A percentile compares a stretch with the other conserved stretches of the same genome.
Evolutionary conservation across 208 protist genomes (phyloP).

Genomic region (Strigomonas galati): DNA sequence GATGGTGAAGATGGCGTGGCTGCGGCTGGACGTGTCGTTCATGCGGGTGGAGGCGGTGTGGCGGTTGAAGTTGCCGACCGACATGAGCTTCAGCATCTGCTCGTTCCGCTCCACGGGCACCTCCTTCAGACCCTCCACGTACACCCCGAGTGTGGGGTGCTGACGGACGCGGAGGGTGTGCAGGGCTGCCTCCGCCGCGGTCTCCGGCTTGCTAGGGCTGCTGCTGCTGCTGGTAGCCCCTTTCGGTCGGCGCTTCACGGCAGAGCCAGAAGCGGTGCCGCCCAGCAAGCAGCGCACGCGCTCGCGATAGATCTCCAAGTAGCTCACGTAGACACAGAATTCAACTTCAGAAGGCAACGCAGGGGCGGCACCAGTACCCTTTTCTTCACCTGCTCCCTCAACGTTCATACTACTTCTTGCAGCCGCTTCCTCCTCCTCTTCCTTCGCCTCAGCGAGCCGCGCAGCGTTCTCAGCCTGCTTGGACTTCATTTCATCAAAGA

Average conservation of each 20-base stretch:
- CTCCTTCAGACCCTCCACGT: slow-evolving; percentile 69
- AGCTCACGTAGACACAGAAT: slow-evolving; percentile 76
- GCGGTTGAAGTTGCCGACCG: slow-evolving; percentile 55
- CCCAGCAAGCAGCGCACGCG: slow-evolving; percentile 78
- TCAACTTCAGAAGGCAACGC: slow-evolving; percentile 44
- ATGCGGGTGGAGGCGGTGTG: slow-evolving; percentile 90
- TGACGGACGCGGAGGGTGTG: slow-evolving; percentile 62
- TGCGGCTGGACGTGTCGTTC: slow-evolving; percentile 95
- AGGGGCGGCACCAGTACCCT: neutral
- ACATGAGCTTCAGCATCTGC: slow-evolving; percentile 67
- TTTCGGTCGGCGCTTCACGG: neutral
- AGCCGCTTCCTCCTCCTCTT: neutral
- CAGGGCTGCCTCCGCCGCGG: slow-evolving; percentile 14
- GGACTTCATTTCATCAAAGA: slow-evolving; percentile 61
- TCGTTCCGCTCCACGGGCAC: slow-evolving; percentile 56
- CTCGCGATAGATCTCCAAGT: slow-evolving; percentile 91
- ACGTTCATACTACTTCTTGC: too few species aligned
- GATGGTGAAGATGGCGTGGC: slow-evolving; percentile 96
- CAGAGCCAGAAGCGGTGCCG: neutral
- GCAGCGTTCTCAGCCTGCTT: slow-evolving; percentile 10
- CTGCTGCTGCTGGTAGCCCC: neutral
- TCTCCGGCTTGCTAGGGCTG: neutral
- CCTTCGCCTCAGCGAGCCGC: slow-evolving; percentile 1
- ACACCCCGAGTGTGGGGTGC: slow-evolving; percentile 74
- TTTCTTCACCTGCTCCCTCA: too few species aligned